phyloP scores from a whole-genome alignment of 257 asterid species.

The Thymus mandschuricus region DNA sequence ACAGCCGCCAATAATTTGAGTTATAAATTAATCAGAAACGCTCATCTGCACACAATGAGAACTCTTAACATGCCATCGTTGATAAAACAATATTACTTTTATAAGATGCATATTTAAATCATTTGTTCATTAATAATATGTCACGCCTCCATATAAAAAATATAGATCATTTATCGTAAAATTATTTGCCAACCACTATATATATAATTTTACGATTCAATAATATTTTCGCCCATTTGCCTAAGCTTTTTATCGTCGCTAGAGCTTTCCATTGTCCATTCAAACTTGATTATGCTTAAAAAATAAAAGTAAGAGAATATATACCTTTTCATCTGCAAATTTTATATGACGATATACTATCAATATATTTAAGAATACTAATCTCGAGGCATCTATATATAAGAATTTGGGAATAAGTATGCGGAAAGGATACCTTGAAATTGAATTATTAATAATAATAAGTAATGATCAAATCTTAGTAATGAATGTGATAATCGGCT shows the following conservation, averaged over 20 bases:
- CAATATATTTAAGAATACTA: background rate
- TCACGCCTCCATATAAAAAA: too few relatives aligned
- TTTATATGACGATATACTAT: background rate
- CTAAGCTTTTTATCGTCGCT: background rate
- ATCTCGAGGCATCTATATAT: background rate
- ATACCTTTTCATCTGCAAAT: background rate
- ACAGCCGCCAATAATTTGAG: too few relatives aligned
- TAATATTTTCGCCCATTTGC: background rate
- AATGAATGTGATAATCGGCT: slow-evolving; percentile 38
- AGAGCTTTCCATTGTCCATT: background rate
- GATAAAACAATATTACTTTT: too few relatives aligned
- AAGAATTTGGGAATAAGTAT: slow-evolving; percentile 27
- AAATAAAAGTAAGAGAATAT: too few relatives aligned
- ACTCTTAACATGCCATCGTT: too few relatives aligned
- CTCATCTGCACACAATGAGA: too few relatives aligned
- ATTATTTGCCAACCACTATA: too few relatives aligned
- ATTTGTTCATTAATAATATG: too few relatives aligned
- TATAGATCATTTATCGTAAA: too few relatives aligned
- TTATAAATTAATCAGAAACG: too few relatives aligned
- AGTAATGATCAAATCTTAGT: slow-evolving; percentile 26
- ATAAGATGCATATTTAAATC: too few relatives aligned
- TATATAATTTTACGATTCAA: background rate
- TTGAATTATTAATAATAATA: background rate
- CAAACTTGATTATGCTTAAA: background rate
- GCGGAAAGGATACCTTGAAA: slow-evolving; percentile 25